Percentiles rank a stretch among this genome's conserved stretches.
These are phyloP conservation scores for Ambrosiella xylebori DNA, from an alignment of 2,329 filamentous ascomycete genomes.

Conservation along the genomic window DNA sequence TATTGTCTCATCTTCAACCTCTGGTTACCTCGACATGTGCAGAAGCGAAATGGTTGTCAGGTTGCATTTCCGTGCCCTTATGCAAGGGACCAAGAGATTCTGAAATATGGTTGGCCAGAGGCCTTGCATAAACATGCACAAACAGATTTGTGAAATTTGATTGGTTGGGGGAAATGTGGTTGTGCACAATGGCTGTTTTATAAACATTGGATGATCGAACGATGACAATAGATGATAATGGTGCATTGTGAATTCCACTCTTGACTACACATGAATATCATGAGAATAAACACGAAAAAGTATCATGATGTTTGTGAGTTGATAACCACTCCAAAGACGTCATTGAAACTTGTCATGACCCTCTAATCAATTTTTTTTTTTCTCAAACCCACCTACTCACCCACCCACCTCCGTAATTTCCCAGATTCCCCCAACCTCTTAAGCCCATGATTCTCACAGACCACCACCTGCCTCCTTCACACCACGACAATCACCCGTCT, in stretches of 20 bases:
- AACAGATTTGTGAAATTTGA: too few species aligned
- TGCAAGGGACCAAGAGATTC: background rate
- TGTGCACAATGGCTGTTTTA: background rate
- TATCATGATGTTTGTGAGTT: too few species aligned
- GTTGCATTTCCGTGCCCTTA: background rate
- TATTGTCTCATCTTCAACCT: background rate
- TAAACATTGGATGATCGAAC: background rate
- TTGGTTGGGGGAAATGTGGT: background rate
- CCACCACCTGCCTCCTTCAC: background rate
- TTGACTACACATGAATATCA: too few species aligned
- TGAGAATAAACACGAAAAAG: too few species aligned
- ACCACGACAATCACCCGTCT: too few species aligned
- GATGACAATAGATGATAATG: too few species aligned
- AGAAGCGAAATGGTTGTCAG: background rate
- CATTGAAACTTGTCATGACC: background rate
- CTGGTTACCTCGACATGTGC: background rate
- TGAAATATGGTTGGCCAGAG: background rate
- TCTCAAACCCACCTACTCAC: background rate
- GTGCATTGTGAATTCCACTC: too few species aligned
- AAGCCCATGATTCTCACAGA: background rate
- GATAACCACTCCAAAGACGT: too few species aligned
- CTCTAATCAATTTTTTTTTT: background rate
- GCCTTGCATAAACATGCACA: too few species aligned
- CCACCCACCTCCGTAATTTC: background rate
- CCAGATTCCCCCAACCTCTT: background rate